These are phyloP conservation scores for Cerioporus squamosus DNA, from an alignment of 1,284 basidiomycete genomes.

Conservation along the genomic window DNA sequence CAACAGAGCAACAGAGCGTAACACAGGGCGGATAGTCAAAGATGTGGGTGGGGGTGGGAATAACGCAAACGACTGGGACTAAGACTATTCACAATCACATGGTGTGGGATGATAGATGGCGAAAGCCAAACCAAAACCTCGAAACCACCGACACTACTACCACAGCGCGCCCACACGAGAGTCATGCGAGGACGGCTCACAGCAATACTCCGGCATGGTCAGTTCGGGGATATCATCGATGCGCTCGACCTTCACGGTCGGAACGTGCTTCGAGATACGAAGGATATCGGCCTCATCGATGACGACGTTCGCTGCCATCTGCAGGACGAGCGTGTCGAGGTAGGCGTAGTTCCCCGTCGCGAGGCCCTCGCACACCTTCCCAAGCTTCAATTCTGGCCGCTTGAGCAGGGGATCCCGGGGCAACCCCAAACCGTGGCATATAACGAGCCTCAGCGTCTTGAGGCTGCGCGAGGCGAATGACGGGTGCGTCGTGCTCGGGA, in stretches of 20 bases:
- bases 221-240: not conserved
- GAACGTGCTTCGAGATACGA: not conserved
- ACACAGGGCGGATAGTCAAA: too few species aligned
- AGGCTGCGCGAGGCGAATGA: slow-evolving; percentile 1
- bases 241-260: not conserved
- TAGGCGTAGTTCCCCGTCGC: not conserved
- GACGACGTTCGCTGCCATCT: not conserved
- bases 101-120: too few species aligned
- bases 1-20: too few species aligned
- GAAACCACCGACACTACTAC: not conserved
- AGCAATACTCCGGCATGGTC: not conserved
- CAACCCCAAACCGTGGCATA: not conserved
- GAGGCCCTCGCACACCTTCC: not conserved
- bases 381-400: not conserved
- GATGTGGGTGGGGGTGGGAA: too few species aligned
- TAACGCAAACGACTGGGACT: too few species aligned
- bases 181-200: not conserved
- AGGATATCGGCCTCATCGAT: not conserved
- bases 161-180: not conserved
- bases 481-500: slow-evolving; percentile 2
- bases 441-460: slow-evolving; percentile 2
- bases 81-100: too few species aligned
- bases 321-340: not conserved
- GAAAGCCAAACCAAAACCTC: too few species aligned
- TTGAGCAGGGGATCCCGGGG: too few species aligned